Evolutionary conservation across 768 basidiomycete genomes (phyloP).

Genomic region (Suillus subluteus): DNA sequence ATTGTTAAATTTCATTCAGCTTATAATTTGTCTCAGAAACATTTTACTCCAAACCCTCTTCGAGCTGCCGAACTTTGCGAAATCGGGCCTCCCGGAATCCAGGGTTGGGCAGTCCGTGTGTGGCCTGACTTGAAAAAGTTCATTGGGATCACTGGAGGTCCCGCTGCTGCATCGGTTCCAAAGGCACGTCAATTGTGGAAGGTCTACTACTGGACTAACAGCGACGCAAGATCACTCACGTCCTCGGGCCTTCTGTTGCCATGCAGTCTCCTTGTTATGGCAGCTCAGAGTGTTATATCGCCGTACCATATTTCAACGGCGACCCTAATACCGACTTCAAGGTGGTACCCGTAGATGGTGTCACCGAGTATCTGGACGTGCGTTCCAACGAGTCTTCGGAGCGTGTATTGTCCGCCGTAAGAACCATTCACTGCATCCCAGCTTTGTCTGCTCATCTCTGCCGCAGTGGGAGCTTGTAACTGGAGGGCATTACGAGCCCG

Average conservation of each 20-base stretch:
- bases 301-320: constrained; percentile 6
- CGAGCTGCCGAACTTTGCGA: constrained; percentile 14
- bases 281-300: constrained; percentile 6
- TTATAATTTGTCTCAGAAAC: not conserved
- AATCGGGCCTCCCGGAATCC: not conserved
- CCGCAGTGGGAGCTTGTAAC: constrained; percentile 13
- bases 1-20: not conserved
- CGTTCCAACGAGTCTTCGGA: not conserved
- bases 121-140: constrained; percentile 12
- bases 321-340: constrained; percentile 2
- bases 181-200: constrained; percentile 4
- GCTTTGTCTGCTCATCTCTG: not conserved
- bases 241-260: constrained; percentile 10
- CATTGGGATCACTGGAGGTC: constrained; percentile 7
- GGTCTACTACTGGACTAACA: not conserved
- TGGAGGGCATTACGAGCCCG: constrained; percentile 11
- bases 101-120: constrained; percentile 9
- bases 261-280: constrained; percentile 4
- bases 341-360: not conserved
- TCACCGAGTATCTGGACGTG: constrained; percentile 9
- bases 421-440: not conserved
- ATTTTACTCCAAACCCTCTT: constrained; percentile 14
- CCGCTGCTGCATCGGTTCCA: constrained; percentile 8
- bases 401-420: not conserved
- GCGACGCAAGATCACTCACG: constrained; percentile 7